Conservation (phyloP, 2,329 filamentous ascomycete species). For the Colletotrichum cereale region DNA sequence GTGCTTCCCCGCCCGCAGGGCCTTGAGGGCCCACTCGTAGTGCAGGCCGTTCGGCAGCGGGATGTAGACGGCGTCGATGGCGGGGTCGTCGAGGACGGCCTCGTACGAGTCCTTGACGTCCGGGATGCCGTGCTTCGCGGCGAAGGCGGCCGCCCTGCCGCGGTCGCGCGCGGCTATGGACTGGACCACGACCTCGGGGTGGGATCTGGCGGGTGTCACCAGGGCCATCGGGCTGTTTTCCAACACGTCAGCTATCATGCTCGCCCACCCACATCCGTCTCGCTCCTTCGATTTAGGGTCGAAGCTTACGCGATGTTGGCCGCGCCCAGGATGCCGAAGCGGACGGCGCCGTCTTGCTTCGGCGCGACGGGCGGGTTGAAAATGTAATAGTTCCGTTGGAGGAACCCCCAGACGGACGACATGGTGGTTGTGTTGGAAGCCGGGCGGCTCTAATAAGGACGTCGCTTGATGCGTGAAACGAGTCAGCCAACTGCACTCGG, state of each 20-base stretch:
- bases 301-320: constrained; percentile 53
- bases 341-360: constrained; percentile 45
- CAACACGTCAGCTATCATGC: constrained; percentile 10
- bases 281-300: no score
- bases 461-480: neutral
- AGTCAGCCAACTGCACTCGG: no score
- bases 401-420: constrained; percentile 28
- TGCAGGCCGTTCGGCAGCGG: constrained; percentile 59
- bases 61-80: constrained; percentile 63
- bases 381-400: constrained; percentile 26
- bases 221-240: constrained; percentile 55
- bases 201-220: constrained; percentile 62
- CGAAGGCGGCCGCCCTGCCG: constrained; percentile 60
- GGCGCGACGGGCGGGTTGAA: constrained; percentile 21
- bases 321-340: constrained; percentile 58
- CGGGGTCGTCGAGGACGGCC: constrained; percentile 51
- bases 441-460: neutral
- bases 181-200: constrained; percentile 65
- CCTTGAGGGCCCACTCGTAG: constrained; percentile 60
- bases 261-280: neutral
- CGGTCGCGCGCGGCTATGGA: constrained; percentile 65
- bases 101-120: constrained; percentile 63
- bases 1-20: constrained; percentile 64
- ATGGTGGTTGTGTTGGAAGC: neutral
- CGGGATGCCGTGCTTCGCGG: constrained; percentile 64